Conservation (phyloP, 192 early-diverging fungal genomes). For the Geranomyces variabilis region DNA sequence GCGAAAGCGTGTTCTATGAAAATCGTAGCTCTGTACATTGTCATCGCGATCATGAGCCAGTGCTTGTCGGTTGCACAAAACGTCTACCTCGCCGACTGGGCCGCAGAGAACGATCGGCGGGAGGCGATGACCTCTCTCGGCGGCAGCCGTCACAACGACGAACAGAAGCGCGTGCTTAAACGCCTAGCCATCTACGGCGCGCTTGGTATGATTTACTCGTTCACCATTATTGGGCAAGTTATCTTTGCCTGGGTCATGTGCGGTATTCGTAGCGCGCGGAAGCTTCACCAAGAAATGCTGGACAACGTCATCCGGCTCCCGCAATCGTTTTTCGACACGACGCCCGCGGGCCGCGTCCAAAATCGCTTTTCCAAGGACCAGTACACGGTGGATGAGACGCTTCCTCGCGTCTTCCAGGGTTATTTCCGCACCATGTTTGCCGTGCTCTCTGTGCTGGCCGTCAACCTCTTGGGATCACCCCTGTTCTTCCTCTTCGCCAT, state of each 20-base stretch:
- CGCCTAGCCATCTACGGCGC: conserved; percentile 81
- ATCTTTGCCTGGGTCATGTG: conserved; percentile 79
- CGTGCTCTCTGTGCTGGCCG: conserved; percentile 51
- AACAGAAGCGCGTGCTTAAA: conserved; percentile 47
- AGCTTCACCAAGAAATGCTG: conserved; percentile 77
- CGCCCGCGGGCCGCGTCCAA: conserved; percentile 82
- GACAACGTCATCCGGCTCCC: conserved; percentile 72
- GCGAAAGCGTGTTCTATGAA: conserved; percentile 70
- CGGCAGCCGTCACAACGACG: background rate
- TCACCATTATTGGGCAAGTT: conserved; percentile 67
- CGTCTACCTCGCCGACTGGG: conserved; percentile 57
- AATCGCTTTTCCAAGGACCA: conserved; percentile 91
- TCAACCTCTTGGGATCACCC: conserved; percentile 54
- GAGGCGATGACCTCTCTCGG: background rate
- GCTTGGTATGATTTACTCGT: conserved; percentile 72
- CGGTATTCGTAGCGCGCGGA: conserved; percentile 74
- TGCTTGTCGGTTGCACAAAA: conserved; percentile 50
- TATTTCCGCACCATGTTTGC: conserved; percentile 56
- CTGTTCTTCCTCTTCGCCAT: conserved; percentile 53
- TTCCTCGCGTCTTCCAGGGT: conserved; percentile 55
- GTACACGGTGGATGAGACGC: conserved; percentile 73
- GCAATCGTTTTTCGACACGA: conserved; percentile 79
- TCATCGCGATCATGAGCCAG: conserved; percentile 54
- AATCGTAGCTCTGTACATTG: conserved; percentile 61
- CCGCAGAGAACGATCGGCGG: conserved; percentile 47